Evolutionary conservation across 2,329 filamentous ascomycete genomes (phyloP).

Genomic region (Zalaria sp.): DNA sequence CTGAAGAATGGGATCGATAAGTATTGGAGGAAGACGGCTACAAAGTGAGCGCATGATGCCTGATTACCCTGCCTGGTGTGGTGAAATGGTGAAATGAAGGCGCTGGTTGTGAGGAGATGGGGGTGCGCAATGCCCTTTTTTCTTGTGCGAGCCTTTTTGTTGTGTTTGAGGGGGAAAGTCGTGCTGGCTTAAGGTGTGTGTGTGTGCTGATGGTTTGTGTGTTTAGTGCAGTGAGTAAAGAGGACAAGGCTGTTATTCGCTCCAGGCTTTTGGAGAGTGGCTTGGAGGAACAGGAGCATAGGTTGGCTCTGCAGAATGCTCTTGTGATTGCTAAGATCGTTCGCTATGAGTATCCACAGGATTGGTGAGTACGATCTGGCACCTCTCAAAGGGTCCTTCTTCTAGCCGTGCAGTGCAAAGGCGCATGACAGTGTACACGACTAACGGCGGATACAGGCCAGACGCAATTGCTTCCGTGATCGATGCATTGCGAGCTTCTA

Average conservation of each 20-base stretch:
- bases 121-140: no score
- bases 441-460: conserved; percentile 15
- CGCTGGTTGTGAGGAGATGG: no score
- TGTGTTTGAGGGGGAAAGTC: no score
- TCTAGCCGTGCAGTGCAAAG: no score
- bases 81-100: no score
- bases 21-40: conserved; percentile 74
- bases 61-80: no score
- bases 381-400: no score
- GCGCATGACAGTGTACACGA: neutral
- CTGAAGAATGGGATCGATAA: conserved; percentile 94
- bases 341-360: conserved; percentile 73
- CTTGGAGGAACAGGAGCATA: conserved; percentile 59
- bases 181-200: no score
- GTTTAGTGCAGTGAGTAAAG: conserved; percentile 42
- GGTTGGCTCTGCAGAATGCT: conserved; percentile 75
- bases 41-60: conserved; percentile 34
- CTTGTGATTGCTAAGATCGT: conserved; percentile 78
- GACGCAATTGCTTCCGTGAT: conserved; percentile 41
- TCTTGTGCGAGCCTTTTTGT: no score
- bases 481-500: conserved; percentile 45
- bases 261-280: conserved; percentile 62
- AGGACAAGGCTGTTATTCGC: conserved; percentile 67
- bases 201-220: neutral
- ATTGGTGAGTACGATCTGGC: conserved; percentile 46